Evolutionary conservation across 2,329 filamentous ascomycete species (phyloP).

Genomic region (Arthroderma sp.): DNA sequence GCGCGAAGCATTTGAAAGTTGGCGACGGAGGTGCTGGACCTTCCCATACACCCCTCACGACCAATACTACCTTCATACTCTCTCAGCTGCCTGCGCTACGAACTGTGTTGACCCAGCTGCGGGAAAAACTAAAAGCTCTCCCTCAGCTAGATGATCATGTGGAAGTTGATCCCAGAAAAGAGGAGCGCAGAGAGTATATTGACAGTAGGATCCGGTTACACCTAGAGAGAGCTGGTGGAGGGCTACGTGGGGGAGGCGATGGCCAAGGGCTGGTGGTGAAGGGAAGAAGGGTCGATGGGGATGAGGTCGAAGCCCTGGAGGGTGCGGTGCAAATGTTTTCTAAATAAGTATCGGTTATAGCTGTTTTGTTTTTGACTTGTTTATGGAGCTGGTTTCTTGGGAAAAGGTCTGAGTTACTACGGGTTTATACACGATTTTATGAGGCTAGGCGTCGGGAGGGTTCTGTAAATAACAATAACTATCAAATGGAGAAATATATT

Average conservation of each 20-base stretch:
- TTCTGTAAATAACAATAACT: too few species aligned
- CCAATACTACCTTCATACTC: conserved; percentile 54
- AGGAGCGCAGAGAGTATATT: conserved; percentile 67
- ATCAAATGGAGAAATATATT: too few species aligned
- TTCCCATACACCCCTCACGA: conserved; percentile 29
- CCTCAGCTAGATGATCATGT: conserved; percentile 22
- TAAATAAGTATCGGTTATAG: background rate
- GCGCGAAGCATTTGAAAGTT: conserved; percentile 35
- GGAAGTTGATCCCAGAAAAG: conserved; percentile 43
- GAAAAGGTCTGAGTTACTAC: too few species aligned
- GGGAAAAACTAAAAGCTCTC: conserved; percentile 46
- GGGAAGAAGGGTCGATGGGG: conserved; percentile 26
- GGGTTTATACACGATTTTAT: too few species aligned
- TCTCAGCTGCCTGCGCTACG: conserved; percentile 72
- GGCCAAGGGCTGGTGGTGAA: conserved; percentile 20
- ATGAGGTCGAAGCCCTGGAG: conserved; percentile 31
- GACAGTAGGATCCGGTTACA: conserved; percentile 66
- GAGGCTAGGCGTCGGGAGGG: too few species aligned
- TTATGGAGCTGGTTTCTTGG: too few species aligned
- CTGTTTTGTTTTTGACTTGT: too few species aligned
- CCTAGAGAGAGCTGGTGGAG: conserved; percentile 45
- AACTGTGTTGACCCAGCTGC: conserved; percentile 52
- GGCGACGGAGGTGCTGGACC: conserved; percentile 23
- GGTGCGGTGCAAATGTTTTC: conserved; percentile 4
- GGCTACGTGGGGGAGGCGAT: conserved; percentile 20